These are phyloP conservation scores for Bipolaris gigantea DNA, from an alignment of 2,329 filamentous ascomycete genomes.

Conservation along the genomic window DNA sequence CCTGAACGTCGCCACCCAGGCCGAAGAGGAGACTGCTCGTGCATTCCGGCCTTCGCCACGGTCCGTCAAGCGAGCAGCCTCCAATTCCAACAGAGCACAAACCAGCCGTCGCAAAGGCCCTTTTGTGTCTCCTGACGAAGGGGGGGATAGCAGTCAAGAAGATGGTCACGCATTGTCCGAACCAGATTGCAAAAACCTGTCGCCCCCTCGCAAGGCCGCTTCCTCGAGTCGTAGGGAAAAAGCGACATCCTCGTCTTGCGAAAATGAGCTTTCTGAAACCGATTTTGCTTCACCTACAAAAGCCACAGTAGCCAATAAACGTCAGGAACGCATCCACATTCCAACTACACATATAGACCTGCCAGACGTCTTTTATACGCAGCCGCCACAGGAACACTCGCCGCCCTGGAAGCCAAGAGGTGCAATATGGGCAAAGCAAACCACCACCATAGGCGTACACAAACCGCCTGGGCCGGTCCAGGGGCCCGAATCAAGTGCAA, in stretches of 20 bases:
- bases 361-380: conserved; percentile 48
- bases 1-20: conserved; percentile 61
- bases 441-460: conserved; percentile 32
- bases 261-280: conserved; percentile 3
- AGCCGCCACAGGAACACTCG: conserved; percentile 48
- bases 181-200: conserved; percentile 10
- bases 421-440: conserved; percentile 52
- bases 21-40: conserved; percentile 38
- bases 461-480: conserved; percentile 22
- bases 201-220: conserved; percentile 7
- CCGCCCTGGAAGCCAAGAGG: conserved; percentile 51
- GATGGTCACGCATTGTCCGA: conserved; percentile 16
- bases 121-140: conserved; percentile 34
- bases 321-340: conserved; percentile 49
- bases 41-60: conserved; percentile 41
- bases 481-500: conserved; percentile 19
- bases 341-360: conserved; percentile 47
- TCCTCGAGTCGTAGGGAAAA: conserved; percentile 21
- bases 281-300: conserved; percentile 26
- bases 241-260: conserved; percentile 12
- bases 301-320: conserved; percentile 35
- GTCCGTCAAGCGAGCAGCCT: conserved; percentile 33
- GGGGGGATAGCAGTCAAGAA: conserved; percentile 17
- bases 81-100: conserved; percentile 28
- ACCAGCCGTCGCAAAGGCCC: conserved; percentile 21